Conservation (phyloP, 257 asterid genomes). For the Solanum appendiculatum region DNA sequence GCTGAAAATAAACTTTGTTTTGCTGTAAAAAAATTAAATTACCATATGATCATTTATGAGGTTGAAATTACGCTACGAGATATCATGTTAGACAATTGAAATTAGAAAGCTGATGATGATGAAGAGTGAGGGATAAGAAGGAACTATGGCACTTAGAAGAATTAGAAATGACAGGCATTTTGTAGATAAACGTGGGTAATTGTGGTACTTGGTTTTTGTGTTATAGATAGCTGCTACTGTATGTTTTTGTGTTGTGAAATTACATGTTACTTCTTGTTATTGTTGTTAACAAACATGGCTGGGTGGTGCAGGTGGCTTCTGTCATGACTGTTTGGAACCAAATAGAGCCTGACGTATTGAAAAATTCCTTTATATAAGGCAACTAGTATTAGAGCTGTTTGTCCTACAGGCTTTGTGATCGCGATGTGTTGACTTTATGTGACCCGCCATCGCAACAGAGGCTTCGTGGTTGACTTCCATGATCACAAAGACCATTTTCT, state of each 20-base stretch:
- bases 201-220: neutral
- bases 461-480: too few species aligned
- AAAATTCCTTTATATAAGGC: too few species aligned
- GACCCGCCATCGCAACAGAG: too few species aligned
- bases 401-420: too few species aligned
- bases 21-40: neutral
- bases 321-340: conserved; percentile 86
- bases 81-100: neutral
- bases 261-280: neutral
- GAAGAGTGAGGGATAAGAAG: neutral
- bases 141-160: neutral
- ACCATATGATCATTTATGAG: neutral
- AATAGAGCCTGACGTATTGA: conserved; percentile 65
- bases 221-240: neutral
- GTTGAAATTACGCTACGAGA: neutral
- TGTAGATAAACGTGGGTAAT: neutral
- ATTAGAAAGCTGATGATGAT: neutral
- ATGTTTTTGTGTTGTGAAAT: neutral
- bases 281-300: conserved; percentile 2
- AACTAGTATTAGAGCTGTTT: too few species aligned
- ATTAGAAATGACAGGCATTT: neutral
- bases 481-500: too few species aligned
- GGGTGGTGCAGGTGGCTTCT: conserved; percentile 63
- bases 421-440: too few species aligned
- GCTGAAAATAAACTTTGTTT: neutral